Percentiles rank a stretch among this genome's conserved stretches.
phyloP scores from a whole-genome alignment of 2,329 filamentous ascomycete genomes.

The Penicillium oxalicum region DNA sequence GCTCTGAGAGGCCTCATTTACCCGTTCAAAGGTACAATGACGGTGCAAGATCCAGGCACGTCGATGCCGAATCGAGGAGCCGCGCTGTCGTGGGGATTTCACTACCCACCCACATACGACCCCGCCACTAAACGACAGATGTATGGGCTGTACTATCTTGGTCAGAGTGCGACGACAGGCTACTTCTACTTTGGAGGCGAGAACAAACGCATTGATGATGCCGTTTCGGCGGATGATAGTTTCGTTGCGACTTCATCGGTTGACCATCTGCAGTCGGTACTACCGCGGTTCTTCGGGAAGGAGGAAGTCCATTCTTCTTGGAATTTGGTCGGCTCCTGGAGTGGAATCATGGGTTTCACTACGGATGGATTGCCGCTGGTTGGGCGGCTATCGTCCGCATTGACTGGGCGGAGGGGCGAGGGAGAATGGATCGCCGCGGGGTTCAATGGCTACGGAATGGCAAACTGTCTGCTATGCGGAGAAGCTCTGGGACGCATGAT shows the following conservation, averaged over 20 bases:
- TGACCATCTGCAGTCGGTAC: conserved; percentile 11
- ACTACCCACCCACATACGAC: conserved; percentile 23
- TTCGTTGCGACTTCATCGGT: conserved; percentile 15
- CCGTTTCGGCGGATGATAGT: conserved; percentile 21
- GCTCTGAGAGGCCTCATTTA: conserved; percentile 33
- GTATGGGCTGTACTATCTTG: conserved; percentile 23
- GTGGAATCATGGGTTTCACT: conserved; percentile 47
- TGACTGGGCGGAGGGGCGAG: conserved; percentile 25
- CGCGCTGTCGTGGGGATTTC: conserved; percentile 26
- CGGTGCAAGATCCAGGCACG: conserved; percentile 31
- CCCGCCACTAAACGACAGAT: conserved; percentile 9
- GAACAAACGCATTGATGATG: conserved; percentile 15
- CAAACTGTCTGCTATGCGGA: conserved; percentile 43
- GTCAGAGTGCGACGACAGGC: conserved; percentile 22
- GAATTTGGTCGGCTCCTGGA: conserved; percentile 25
- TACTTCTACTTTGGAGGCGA: conserved; percentile 27
- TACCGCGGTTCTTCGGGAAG: conserved; percentile 19
- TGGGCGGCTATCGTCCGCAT: conserved; percentile 42
- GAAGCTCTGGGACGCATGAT: conserved; percentile 26
- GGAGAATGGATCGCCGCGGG: conserved; percentile 52
- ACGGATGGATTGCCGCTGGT: conserved; percentile 48
- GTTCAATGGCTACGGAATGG: conserved; percentile 64
- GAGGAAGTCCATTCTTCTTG: conserved; percentile 5
- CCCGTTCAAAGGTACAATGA: conserved; percentile 41
- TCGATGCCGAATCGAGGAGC: conserved; percentile 17